Base-by-base conservation (phyloP, 192 early-diverging fungal species). In the Chytriomyces sp. region DNA sequence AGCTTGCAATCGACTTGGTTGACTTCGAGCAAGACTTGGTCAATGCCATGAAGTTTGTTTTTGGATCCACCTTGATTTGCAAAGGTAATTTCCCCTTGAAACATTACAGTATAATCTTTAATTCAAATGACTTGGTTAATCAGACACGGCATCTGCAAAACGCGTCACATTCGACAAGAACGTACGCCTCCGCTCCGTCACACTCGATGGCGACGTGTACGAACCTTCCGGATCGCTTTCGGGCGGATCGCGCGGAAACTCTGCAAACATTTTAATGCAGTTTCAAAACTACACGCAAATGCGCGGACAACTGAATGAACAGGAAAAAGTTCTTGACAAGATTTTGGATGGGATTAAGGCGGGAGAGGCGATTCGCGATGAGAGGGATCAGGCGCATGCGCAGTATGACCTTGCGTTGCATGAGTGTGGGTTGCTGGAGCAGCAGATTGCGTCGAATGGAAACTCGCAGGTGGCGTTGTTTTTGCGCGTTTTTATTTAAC, bases 121-220 rank as follows among this genome's bases (percentile, higher is more conserved):
- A 57, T 0, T 77, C 50, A 28, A 16, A 35, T 35, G 2, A 0
- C 2, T 35, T 35, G 1, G 2, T 2, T 0, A 35, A 20, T 16
- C 45, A 86, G 96, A 98, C 80, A 86, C 91, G 0, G 86, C 89
- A 16, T 91, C 91, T 0, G 96, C 96, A 2, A 95, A 96, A 80
- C 78, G 84, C 45, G 91, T 98, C 44, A 94, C 98, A 1, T 99
- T 97, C 81, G 86, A 96, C 86, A 89, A 92, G 67, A 85, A 85
- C 57, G 91, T 99, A 47, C 86, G 90, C 16, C 80, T 90, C 59
- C 92, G 94, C 70, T 96, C 93, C n/a, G 94, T 99, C n/a, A 98
- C 98, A 5, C 79, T 93, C 0, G 96, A 98, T 45, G 98, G 98
- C 50, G 98, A 99, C 81, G 88, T 95, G 4, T 99, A 99, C 81